A percentile compares a stretch with the other conserved stretches of the same genome.
Evolutionary conservation across 2,329 filamentous ascomycete species (phyloP).

Genomic region (Neobulgaria alba): DNA sequence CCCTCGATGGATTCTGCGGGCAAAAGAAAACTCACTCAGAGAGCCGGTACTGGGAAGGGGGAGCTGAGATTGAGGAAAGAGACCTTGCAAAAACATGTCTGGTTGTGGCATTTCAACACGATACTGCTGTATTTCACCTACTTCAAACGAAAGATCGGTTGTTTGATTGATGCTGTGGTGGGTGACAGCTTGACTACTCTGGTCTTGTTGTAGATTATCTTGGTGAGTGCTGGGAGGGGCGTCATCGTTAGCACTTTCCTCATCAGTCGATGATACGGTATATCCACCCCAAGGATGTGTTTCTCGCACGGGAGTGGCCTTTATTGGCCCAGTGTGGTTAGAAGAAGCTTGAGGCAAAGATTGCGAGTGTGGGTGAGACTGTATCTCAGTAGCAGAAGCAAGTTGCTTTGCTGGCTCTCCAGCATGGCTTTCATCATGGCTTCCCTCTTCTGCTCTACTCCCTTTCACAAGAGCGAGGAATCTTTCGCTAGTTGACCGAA

Average conservation of each 20-base stretch:
- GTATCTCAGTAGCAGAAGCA: constrained; percentile 1
- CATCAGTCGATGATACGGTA: constrained; percentile 18
- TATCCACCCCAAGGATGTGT: constrained; percentile 18
- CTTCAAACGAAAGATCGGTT: constrained; percentile 41
- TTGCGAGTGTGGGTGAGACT: constrained; percentile 6
- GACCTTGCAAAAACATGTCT: constrained; percentile 21
- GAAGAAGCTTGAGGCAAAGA: not conserved
- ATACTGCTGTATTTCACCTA: constrained; percentile 25
- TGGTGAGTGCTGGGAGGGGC: not conserved
- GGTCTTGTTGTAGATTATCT: constrained; percentile 8
- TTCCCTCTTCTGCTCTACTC: constrained; percentile 33
- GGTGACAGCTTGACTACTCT: constrained; percentile 41
- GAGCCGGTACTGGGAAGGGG: constrained; percentile 46
- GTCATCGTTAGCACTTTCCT: constrained; percentile 14
- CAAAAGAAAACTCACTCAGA: constrained; percentile 58
- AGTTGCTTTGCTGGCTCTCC: not conserved
- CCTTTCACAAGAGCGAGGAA: constrained; percentile 48
- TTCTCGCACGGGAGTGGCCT: not conserved
- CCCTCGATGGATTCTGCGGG: constrained; percentile 59
- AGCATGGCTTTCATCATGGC: constrained; percentile 15
- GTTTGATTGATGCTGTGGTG: constrained; percentile 45
- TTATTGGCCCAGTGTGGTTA: constrained; percentile 1
- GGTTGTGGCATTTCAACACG: constrained; percentile 24
- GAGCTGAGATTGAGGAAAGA: constrained; percentile 28
- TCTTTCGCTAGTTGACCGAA: constrained; percentile 48